A percentile compares a stretch with the other conserved stretches of the same genome.
phyloP scores from a whole-genome alignment of 106 monocot genomes.

The Allium sativum region DNA sequence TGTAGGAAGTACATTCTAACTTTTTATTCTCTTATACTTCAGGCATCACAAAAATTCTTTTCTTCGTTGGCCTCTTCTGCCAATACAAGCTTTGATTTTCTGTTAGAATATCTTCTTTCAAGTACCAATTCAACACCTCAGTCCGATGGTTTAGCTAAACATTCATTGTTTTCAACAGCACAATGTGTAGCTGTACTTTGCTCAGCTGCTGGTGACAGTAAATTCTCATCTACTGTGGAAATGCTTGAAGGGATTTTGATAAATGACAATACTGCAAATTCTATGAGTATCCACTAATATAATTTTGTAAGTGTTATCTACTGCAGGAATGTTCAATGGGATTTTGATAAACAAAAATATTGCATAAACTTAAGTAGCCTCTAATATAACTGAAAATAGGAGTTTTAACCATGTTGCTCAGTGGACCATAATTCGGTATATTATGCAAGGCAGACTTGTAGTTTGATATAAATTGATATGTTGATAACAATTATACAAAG shows the following conservation, averaged over 20 bases:
- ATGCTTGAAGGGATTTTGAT: constrained; percentile 88
- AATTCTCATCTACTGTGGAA: constrained; percentile 90
- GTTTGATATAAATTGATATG: no score
- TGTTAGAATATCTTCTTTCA: constrained; percentile 86
- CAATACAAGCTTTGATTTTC: constrained; percentile 80
- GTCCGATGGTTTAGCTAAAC: constrained; percentile 87
- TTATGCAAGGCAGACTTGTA: no score
- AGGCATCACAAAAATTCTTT: constrained; percentile 92
- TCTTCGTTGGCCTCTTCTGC: constrained; percentile 73
- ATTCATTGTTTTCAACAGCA: constrained; percentile 86
- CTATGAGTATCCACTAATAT: constrained; percentile 34
- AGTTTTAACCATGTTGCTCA: no score
- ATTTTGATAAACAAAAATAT: not conserved
- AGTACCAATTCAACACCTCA: constrained; percentile 83
- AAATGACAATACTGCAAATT: constrained; percentile 46
- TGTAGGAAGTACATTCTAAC: not conserved
- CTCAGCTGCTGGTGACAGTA: constrained; percentile 73
- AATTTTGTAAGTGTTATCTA: no score
- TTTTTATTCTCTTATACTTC: constrained; percentile 11
- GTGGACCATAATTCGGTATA: no score
- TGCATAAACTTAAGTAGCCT: no score
- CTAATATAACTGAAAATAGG: no score
- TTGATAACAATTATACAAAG: no score
- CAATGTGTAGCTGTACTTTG: constrained; percentile 99
- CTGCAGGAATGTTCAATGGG: not conserved